These are phyloP conservation scores for Plasmodium ovale DNA, from an alignment of 169 alveolate species.

Conservation along the genomic window DNA sequence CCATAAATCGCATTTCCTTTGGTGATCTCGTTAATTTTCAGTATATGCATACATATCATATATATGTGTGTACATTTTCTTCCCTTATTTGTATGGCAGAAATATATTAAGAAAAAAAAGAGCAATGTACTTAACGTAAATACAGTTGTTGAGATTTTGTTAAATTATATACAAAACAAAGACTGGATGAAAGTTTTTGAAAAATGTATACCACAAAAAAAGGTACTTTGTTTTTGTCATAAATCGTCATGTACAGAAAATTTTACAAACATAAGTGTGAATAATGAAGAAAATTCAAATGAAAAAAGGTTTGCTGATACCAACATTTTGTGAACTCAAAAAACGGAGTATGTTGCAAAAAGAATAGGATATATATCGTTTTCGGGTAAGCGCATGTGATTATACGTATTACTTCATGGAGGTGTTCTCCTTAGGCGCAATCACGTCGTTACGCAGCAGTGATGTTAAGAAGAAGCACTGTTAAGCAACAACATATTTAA, in stretches of 20 bases:
- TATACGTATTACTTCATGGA: no score
- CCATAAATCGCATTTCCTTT: no score
- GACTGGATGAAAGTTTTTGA: constrained; percentile 77
- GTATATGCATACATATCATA: no score
- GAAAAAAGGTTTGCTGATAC: neutral
- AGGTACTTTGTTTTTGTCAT: constrained; percentile 30
- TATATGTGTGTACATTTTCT: neutral
- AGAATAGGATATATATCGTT: neutral
- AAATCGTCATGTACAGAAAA: neutral
- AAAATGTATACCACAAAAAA: constrained; percentile 70
- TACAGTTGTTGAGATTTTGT: constrained; percentile 79
- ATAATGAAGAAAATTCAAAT: neutral
- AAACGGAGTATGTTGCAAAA: neutral
- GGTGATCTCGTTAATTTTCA: no score
- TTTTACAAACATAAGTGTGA: neutral
- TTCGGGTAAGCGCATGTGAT: neutral
- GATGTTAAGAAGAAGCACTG: no score
- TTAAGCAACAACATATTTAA: no score
- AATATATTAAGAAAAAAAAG: constrained; percentile 73
- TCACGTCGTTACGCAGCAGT: no score
- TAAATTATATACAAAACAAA: constrained; percentile 60
- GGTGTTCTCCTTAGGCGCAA: no score
- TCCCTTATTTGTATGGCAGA: neutral
- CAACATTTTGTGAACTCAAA: no score
- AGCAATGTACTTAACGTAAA: constrained; percentile 81